Evolutionary conservation across 2,329 filamentous ascomycete species (phyloP), one percentile per base, ranked within the genome.

Genomic region (Pezicula radicicola): DNA sequence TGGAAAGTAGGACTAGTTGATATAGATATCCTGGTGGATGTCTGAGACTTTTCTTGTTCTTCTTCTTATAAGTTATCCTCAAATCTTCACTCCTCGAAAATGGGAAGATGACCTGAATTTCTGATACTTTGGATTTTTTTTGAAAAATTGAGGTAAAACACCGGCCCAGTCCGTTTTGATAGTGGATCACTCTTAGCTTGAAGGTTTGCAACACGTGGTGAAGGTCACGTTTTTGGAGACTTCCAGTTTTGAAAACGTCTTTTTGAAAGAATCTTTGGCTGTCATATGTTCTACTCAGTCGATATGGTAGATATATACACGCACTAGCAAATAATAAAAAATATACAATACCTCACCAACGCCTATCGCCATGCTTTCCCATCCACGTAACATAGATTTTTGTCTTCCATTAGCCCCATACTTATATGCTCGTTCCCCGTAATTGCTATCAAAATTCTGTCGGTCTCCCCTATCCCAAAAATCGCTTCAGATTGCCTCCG

Each of bases 401-500:
- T 40, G 37, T 13, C 37, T 33, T 33, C 30, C 30, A 33, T 1
- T 3, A 10, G 30, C 10, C 30, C 7, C 10, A 33, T 33, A 33
- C 30, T 5, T 33, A 33, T 13, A 33, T 33, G 30, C 30, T 33
- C 30, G 30, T 33, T 33, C 1, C 30, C 30, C 30, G 12, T 10
- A 40, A 16, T 40, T 16, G 9, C 19, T 15, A 16, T 40, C 8
- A 12, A 16, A 40, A 18, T 40, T 3, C 15, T 13, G 19, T 8
- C n/a, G 37, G 8, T 16, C 3, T 16, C 5, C 37, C 68, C 61
- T 49, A 93, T 1, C 79, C 80, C 60, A 99, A 69, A 69, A 99
- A 99, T 61, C 80, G 80, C 62, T 84, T 85, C 44, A 99, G 74
- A 46, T 85, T 89, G 0, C 91, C 91, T 4, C 94, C 94, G 46